A percentile compares a stretch with the other conserved stretches of the same genome.
Evolutionary conservation across 1,284 basidiomycete species (phyloP).

Genomic region (Rhodotorula sp.): DNA sequence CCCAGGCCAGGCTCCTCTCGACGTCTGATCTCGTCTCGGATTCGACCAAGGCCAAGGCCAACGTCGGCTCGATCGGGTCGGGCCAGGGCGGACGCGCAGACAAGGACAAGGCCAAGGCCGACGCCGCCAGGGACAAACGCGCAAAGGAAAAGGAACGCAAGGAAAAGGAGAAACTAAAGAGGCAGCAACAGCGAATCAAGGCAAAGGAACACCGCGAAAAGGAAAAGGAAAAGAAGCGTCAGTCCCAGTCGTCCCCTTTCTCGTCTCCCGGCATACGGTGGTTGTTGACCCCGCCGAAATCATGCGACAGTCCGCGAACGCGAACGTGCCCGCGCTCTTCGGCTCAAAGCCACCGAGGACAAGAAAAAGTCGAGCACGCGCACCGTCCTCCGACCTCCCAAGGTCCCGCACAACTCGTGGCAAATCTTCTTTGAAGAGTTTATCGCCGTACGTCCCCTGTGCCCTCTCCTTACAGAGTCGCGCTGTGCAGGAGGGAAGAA

Average conservation of each 20-base stretch:
- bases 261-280: too few relatives aligned
- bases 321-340: neutral
- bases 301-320: conserved; percentile 2
- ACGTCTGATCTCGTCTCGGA: neutral
- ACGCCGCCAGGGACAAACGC: neutral
- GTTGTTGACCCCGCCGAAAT: too few relatives aligned
- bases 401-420: conserved; percentile 30
- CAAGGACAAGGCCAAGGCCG: conserved; percentile 18
- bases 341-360: neutral
- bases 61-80: conserved; percentile 17
- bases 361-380: conserved; percentile 15
- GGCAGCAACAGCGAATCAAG: conserved; percentile 14
- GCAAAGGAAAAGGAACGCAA: conserved; percentile 19
- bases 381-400: conserved; percentile 28
- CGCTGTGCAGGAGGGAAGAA: neutral
- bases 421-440: conserved; percentile 27
- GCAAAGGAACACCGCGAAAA: conserved; percentile 9
- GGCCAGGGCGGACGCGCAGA: conserved; percentile 23
- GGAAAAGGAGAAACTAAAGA: conserved; percentile 22
- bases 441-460: conserved; percentile 15
- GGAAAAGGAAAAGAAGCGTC: conserved; percentile 2
- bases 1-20: neutral
- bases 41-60: neutral
- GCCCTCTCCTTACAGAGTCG: too few relatives aligned
- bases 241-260: neutral